A percentile compares a stretch with the other conserved stretches of the same genome.
Conservation (phyloP, 2,329 filamentous ascomycete genomes). For the Sphaerulina vaccinii region DNA sequence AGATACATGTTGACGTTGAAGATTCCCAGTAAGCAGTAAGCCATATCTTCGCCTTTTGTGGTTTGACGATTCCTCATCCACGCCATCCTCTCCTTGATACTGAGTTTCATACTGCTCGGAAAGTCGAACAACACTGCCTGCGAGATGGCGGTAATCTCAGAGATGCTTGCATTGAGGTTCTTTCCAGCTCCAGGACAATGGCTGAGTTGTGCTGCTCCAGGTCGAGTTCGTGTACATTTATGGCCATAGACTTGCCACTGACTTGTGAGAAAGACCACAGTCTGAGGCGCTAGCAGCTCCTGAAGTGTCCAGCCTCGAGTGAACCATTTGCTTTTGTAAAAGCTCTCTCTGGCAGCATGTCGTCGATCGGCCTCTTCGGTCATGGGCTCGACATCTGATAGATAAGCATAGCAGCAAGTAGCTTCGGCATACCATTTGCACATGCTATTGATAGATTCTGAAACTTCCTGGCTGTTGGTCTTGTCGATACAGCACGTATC, state of each 20-base stretch:
- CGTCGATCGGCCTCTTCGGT: not conserved
- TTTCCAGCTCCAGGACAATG: not conserved
- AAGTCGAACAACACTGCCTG: conserved; percentile 13
- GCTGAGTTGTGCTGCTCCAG: not conserved
- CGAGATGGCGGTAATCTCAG: conserved; percentile 17
- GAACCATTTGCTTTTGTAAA: conserved; percentile 24
- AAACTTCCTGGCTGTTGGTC: conserved; percentile 15
- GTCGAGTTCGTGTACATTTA: conserved; percentile 9
- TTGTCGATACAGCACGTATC: conserved; percentile 27
- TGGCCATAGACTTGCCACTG: conserved; percentile 18
- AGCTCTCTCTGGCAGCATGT: not conserved
- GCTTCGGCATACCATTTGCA: conserved; percentile 22
- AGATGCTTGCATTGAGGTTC: conserved; percentile 11
- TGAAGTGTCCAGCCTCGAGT: conserved; percentile 11
- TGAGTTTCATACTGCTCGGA: not conserved
- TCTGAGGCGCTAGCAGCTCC: conserved; percentile 24
- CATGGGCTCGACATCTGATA: conserved; percentile 9
- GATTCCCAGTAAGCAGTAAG: conserved; percentile 20
- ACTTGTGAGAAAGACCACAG: conserved; percentile 20
- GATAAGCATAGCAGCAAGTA: conserved; percentile 21
- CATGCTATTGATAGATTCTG: conserved; percentile 24
- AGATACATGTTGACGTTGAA: conserved; percentile 12
- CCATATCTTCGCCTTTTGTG: conserved; percentile 13
- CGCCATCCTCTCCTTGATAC: conserved; percentile 2
- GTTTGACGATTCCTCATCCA: conserved; percentile 13